These are phyloP conservation scores for Chrysanthemum seticuspe DNA, from an alignment of 129 eudicot genomes.

Conservation along the genomic window DNA sequence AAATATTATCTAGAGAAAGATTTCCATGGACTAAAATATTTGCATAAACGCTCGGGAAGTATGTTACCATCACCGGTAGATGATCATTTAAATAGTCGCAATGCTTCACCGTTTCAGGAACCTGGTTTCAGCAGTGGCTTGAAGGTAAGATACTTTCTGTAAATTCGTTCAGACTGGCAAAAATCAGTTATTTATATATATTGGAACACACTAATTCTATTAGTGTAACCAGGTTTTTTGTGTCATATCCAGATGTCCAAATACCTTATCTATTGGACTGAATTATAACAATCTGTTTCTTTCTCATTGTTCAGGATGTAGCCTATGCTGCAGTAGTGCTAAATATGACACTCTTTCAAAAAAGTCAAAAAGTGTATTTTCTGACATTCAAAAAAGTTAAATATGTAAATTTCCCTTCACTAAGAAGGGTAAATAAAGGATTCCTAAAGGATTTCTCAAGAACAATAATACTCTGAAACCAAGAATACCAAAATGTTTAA, in stretches of 20 bases:
- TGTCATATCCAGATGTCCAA: conserved; percentile 15
- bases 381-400: no score
- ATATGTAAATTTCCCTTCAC: no score
- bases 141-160: conserved; percentile 37
- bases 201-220: no score
- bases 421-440: neutral
- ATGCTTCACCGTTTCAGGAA: conserved; percentile 28
- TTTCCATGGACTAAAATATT: neutral
- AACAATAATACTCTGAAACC: neutral
- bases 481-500: neutral
- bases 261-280: conserved; percentile 16
- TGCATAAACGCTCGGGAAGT: conserved; percentile 51
- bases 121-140: conserved; percentile 38
- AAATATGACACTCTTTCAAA: no score
- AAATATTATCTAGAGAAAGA: no score
- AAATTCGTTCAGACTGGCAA: conserved; percentile 5
- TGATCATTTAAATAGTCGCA: conserved; percentile 30
- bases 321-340: conserved; percentile 31
- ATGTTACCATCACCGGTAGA: conserved; percentile 66
- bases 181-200: neutral
- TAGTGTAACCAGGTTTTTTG: neutral
- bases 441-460: neutral
- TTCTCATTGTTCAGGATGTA: conserved; percentile 45
- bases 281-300: conserved; percentile 7
- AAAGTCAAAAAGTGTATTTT: no score